Evolutionary conservation across 495 filamentous ascomycete genomes (phyloP), one percentile per base, ranked within the genome.

Genomic region (Penicillium samsonianum): DNA sequence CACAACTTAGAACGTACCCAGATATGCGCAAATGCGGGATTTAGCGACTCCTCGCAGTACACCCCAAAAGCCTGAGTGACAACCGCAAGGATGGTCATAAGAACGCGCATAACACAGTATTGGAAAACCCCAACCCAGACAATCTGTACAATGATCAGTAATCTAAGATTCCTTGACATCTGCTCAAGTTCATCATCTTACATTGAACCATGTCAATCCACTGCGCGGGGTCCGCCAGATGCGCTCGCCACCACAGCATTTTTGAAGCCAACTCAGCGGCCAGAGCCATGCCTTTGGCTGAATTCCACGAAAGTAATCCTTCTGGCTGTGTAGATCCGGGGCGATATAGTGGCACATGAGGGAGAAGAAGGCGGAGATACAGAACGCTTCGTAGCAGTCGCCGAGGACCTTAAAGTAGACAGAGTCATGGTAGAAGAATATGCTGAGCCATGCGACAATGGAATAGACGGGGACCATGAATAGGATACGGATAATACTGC

Each of bases 131-230:
- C 84, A 25, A 89, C 79, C 90, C 90, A 96, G 58, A 96, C 80
- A 26, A 96, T 84, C 85, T 88, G 59, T 11, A 23, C 46, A 49
- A 51, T 6, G 31, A 33, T 67, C 54, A 65, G 56, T 16, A 33
- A 31, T 30, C 20, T 33, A 14, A 28, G 0, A 23, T n/a, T 5
- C 17, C 35, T 22, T 17, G 5, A 30, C 9, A 28, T 38, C n/a
- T 16, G 14, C 17, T 47, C 17, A 22, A 20, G 17, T 33, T 5
- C 38, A 22, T 9, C 14, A 25, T 48, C 76, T 72, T 64, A 84
- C 81, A 65, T 96, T 96, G 70, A 96, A 96, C 91, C 91, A 94
- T 2, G 91, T 96, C 73, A 96, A 75, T 1, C 92, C 92, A 72
- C 87, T 96, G 57, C 82, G 80, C 9, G 92, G 92, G 30, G 78